A percentile compares a stretch with the other conserved stretches of the same genome.
Evolutionary conservation across 2,329 filamentous ascomycete species (phyloP).

Genomic region (Aspergillus sp.): DNA sequence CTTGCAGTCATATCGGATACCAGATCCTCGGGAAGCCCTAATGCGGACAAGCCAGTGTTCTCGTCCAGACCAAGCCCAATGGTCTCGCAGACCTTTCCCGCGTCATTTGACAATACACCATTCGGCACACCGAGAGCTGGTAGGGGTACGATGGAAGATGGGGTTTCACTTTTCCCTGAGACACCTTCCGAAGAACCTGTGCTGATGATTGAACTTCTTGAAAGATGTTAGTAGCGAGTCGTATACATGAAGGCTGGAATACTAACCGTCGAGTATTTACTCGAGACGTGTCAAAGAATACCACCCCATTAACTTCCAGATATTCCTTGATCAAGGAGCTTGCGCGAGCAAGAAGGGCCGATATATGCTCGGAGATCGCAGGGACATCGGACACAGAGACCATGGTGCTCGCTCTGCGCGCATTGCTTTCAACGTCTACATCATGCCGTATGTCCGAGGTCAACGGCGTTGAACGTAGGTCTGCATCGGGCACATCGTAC

Average conservation of each 20-base stretch:
- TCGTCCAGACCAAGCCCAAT: constrained; percentile 7
- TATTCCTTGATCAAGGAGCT: constrained; percentile 35
- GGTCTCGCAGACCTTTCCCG: constrained; percentile 9
- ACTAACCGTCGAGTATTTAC: constrained; percentile 15
- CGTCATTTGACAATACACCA: constrained; percentile 1
- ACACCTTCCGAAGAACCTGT: background rate
- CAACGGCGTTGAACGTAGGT: background rate
- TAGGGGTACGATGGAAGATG: background rate
- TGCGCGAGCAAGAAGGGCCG: constrained; percentile 34
- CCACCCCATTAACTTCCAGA: constrained; percentile 31
- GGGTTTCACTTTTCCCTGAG: background rate
- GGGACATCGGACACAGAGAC: constrained; percentile 7
- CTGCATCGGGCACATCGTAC: no score
- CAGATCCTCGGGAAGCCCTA: constrained; percentile 8
- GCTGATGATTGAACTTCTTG: background rate
- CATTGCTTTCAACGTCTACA: background rate
- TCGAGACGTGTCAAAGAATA: constrained; percentile 19
- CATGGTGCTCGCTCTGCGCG: constrained; percentile 7
- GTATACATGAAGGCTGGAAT: background rate
- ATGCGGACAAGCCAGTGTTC: background rate
- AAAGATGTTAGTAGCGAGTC: background rate
- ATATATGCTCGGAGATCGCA: constrained; percentile 6
- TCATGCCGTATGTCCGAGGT: background rate
- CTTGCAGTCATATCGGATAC: constrained; percentile 11
- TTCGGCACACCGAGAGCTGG: constrained; percentile 3